A percentile compares a stretch with the other conserved stretches of the same genome.
Evolutionary conservation across 2,329 filamentous ascomycete species (phyloP).

Genomic region (Aspergillus udagawae): DNA sequence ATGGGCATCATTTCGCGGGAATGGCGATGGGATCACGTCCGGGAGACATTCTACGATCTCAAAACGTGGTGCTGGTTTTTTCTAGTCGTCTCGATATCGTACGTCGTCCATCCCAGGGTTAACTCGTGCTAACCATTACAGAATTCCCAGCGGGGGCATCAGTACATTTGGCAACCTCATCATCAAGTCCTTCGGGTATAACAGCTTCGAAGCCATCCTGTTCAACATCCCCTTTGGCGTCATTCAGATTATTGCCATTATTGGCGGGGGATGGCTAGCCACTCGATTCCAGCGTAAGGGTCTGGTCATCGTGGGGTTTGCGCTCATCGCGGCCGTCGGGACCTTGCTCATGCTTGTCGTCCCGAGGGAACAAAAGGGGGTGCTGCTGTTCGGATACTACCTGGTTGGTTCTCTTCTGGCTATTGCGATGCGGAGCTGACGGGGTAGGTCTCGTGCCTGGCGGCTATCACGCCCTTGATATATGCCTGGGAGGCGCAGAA

Average conservation of each 20-base stretch:
- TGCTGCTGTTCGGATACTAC: slow-evolving; percentile 51
- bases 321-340: slow-evolving; percentile 39
- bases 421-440: fast-evolving
- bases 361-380: slow-evolving; percentile 45
- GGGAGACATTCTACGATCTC: too few relatives aligned
- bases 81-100: too few relatives aligned
- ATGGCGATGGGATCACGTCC: too few relatives aligned
- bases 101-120: too few relatives aligned
- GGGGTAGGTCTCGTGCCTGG: slow-evolving; percentile 25
- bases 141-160: too few relatives aligned
- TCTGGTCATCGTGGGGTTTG: slow-evolving; percentile 39
- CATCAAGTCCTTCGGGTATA: too few relatives aligned
- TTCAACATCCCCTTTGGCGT: slow-evolving; percentile 6
- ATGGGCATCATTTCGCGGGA: too few relatives aligned
- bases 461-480: slow-evolving; percentile 33
- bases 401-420: slow-evolving; percentile 30
- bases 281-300: slow-evolving; percentile 44
- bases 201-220: too few relatives aligned
- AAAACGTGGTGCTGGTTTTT: too few relatives aligned
- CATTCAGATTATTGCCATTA: slow-evolving; percentile 37
- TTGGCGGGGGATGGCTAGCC: slow-evolving; percentile 35
- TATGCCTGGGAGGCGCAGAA: slow-evolving; percentile 37
- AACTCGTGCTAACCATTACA: too few relatives aligned
- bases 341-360: slow-evolving; percentile 49
- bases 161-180: too few relatives aligned